Conservation (phyloP, 2,329 filamentous ascomycete genomes). For the Trichothecium roseum region DNA sequence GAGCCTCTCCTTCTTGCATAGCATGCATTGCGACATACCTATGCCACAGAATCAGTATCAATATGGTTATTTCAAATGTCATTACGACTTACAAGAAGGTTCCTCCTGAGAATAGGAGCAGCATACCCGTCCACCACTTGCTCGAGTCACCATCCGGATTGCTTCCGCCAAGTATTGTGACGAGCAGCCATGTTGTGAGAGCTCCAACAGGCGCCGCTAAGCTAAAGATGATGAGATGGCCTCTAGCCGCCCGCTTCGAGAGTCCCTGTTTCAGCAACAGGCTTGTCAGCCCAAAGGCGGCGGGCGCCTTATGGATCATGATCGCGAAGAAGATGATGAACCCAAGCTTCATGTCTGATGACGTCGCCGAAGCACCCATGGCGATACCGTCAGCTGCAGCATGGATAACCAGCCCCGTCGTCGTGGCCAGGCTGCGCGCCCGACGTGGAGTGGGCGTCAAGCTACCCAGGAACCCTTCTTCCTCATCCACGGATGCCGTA, state of each 20-base stretch:
- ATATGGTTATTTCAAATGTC: neutral
- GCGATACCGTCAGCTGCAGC: slow-evolving; percentile 92
- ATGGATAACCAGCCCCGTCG: slow-evolving; percentile 90
- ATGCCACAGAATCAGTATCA: slow-evolving; percentile 1
- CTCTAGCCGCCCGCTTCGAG: slow-evolving; percentile 73
- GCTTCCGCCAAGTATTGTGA: slow-evolving; percentile 60
- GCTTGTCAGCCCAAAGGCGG: slow-evolving; percentile 88
- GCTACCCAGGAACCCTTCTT: slow-evolving; percentile 49
- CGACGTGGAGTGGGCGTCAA: slow-evolving; percentile 47
- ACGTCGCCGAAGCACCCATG: slow-evolving; percentile 78
- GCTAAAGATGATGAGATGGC: slow-evolving; percentile 84
- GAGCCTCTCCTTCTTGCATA: slow-evolving; percentile 61
- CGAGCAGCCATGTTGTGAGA: slow-evolving; percentile 69
- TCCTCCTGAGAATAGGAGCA: slow-evolving; percentile 88
- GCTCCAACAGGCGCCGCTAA: slow-evolving; percentile 83
- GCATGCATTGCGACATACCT: slow-evolving; percentile 98
- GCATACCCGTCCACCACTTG: slow-evolving; percentile 83
- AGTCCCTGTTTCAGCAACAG: slow-evolving; percentile 84
- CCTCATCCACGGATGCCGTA: slow-evolving; percentile 38
- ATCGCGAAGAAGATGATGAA: slow-evolving; percentile 93
- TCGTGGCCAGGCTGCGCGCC: slow-evolving; percentile 65
- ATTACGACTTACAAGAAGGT: slow-evolving; percentile 73
- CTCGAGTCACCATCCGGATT: slow-evolving; percentile 48
- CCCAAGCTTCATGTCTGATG: slow-evolving; percentile 62
- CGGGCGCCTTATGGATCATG: slow-evolving; percentile 94